Evolutionary conservation across 1,284 basidiomycete species (phyloP).

Genomic region (Cryptococcus wingfieldii): DNA sequence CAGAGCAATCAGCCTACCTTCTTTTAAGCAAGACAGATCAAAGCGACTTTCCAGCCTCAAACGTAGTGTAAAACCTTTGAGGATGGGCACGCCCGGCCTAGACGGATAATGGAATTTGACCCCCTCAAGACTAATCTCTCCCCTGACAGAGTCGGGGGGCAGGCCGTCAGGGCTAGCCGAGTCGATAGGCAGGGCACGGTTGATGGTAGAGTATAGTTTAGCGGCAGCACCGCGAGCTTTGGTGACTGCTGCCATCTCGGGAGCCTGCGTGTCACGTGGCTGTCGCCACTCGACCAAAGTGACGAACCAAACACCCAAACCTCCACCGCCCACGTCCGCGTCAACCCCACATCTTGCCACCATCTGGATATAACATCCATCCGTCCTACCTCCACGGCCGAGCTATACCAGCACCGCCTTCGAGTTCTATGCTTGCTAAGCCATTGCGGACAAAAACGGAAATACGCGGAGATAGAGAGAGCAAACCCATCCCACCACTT

Average conservation of each 20-base stretch:
- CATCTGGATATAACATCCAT: too few relatives aligned
- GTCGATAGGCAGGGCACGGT: conserved; percentile 76
- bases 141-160: conserved; percentile 66
- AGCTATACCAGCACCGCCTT: too few relatives aligned
- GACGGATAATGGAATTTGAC: conserved; percentile 89
- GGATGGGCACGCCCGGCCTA: conserved; percentile 74
- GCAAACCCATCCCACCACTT: too few relatives aligned
- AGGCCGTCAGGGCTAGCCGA: conserved; percentile 66
- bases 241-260: conserved; percentile 79
- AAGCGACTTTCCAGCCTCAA: conserved; percentile 51
- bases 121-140: conserved; percentile 70
- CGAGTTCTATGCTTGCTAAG: too few relatives aligned
- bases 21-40: too few relatives aligned
- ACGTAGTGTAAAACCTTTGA: conserved; percentile 59
- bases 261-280: conserved; percentile 37
- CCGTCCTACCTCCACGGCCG: too few relatives aligned
- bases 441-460: too few relatives aligned
- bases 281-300: rapidly evolving
- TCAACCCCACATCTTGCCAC: too few relatives aligned
- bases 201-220: conserved; percentile 87
- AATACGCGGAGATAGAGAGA: too few relatives aligned
- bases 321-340: too few relatives aligned
- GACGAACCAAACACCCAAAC: too few relatives aligned
- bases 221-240: conserved; percentile 86
- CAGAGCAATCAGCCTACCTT: too few relatives aligned